A percentile compares a stretch with the other conserved stretches of the same genome.
These are phyloP conservation scores for Didymella arachidicola DNA, from an alignment of 2,329 filamentous ascomycete species.

Conservation along the genomic window DNA sequence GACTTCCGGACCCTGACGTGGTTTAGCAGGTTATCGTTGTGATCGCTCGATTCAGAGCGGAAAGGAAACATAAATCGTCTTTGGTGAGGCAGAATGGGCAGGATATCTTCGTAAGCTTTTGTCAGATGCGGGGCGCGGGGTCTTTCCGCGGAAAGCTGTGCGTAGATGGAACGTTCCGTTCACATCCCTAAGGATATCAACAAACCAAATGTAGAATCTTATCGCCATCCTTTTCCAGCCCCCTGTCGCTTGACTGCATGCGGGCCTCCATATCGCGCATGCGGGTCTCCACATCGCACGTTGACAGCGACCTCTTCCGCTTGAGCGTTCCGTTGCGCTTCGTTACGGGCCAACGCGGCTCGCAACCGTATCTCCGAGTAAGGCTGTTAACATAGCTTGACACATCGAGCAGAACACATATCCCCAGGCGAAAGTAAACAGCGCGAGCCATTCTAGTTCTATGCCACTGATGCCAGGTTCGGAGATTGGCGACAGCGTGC, in stretches of 20 bases:
- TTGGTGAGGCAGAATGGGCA: background rate
- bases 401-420: background rate
- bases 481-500: background rate
- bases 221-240: constrained; percentile 4
- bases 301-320: constrained; percentile 6
- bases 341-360: constrained; percentile 7
- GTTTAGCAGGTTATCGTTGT: constrained; percentile 21
- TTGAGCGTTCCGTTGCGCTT: constrained; percentile 9
- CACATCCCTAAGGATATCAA: background rate
- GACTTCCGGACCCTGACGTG: constrained; percentile 16
- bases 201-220: background rate
- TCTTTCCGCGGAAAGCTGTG: constrained; percentile 4
- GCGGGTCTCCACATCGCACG: background rate
- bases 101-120: constrained; percentile 13
- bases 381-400: background rate
- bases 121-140: constrained; percentile 13
- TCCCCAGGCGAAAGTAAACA: background rate
- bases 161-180: constrained; percentile 7
- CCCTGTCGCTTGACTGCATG: background rate
- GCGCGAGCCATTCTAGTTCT: background rate
- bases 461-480: background rate
- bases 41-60: constrained; percentile 1
- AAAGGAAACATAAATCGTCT: background rate
- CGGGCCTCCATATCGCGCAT: background rate
- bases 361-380: constrained; percentile 9